A percentile compares a stretch with the other conserved stretches of the same genome.
Evolutionary conservation across 108 stramenopile genomes (phyloP).

Genomic region (Pseudonitzschia multiseries): DNA sequence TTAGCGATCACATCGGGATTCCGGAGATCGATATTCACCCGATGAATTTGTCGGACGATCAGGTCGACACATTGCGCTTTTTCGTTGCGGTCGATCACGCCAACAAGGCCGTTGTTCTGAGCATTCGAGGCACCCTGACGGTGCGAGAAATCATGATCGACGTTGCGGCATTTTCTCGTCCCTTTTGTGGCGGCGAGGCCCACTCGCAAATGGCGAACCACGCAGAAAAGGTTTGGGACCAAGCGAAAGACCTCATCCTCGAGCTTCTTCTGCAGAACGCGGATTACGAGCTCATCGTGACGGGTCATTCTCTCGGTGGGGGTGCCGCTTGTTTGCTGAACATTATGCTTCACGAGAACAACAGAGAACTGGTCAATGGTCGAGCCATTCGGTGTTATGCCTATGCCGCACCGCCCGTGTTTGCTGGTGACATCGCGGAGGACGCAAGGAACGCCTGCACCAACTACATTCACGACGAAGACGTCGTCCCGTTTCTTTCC

Average conservation of each 20-base stretch:
- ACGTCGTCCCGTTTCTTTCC: slow-evolving; percentile 33
- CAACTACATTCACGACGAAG: slow-evolving; percentile 28
- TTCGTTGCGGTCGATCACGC: slow-evolving; percentile 52
- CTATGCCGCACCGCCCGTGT: slow-evolving; percentile 37
- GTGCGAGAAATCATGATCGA: slow-evolving; percentile 45
- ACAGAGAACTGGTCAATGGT: no score
- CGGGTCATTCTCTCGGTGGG: slow-evolving; percentile 51
- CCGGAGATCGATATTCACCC: slow-evolving; percentile 36
- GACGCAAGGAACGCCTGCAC: slow-evolving; percentile 11
- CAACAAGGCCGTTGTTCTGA: slow-evolving; percentile 40
- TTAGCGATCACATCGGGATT: slow-evolving; percentile 41
- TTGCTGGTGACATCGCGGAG: slow-evolving; percentile 9
- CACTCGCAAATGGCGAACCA: slow-evolving; percentile 41
- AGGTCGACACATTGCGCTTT: slow-evolving; percentile 13
- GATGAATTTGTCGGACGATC: slow-evolving; percentile 13
- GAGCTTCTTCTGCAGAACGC: slow-evolving; percentile 10
- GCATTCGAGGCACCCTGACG: slow-evolving; percentile 53
- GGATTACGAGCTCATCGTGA: slow-evolving; percentile 37
- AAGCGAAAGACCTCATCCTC: slow-evolving; percentile 14
- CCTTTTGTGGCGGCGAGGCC: slow-evolving; percentile 40
- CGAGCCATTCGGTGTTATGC: slow-evolving; percentile 26
- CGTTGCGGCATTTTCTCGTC: slow-evolving; percentile 25
- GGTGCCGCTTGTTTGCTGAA: slow-evolving; percentile 40
- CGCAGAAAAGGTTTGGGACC: slow-evolving; percentile 35
- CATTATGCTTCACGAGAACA: slow-evolving; percentile 10